These are phyloP conservation scores for Penicillium crustosum DNA, from an alignment of 2,329 filamentous ascomycete genomes.

Conservation along the genomic window DNA sequence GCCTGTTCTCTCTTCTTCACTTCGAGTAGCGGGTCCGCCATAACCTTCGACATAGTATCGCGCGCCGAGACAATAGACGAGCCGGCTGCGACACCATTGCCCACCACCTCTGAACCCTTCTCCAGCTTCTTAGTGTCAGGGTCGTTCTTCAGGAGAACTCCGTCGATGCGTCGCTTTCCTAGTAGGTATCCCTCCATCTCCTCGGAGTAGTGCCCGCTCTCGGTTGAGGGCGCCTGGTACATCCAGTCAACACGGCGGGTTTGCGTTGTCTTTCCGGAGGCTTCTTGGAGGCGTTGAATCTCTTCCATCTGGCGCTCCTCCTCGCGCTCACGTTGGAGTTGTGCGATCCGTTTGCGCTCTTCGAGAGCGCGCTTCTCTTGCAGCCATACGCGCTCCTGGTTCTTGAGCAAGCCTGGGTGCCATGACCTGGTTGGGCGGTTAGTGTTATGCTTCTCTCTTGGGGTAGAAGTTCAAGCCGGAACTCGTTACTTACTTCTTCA, in stretches of 20 bases:
- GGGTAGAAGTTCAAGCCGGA: neutral
- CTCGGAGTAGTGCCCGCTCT: conserved; percentile 69
- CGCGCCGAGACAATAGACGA: conserved; percentile 67
- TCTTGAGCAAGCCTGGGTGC: conserved; percentile 86
- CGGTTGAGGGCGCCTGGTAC: conserved; percentile 83
- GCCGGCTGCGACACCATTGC: conserved; percentile 19
- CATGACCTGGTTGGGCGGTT: conserved; percentile 61
- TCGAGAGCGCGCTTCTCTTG: conserved; percentile 90
- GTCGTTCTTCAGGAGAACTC: conserved; percentile 71
- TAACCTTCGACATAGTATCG: conserved; percentile 81
- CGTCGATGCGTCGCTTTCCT: conserved; percentile 89
- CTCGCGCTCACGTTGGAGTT: conserved; percentile 86
- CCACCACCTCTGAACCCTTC: conserved; percentile 57
- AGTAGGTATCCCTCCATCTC: conserved; percentile 93
- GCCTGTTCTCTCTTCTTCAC: conserved; percentile 92
- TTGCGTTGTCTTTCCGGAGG: conserved; percentile 77
- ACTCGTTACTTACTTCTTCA: conserved; percentile 65
- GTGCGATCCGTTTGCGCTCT: conserved; percentile 90
- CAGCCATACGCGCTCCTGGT: conserved; percentile 86
- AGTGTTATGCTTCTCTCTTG: conserved; percentile 7
- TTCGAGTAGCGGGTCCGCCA: conserved; percentile 85
- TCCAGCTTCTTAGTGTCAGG: conserved; percentile 73
- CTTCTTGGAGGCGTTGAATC: conserved; percentile 84
- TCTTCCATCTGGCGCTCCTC: conserved; percentile 93
- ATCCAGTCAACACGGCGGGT: conserved; percentile 94